Conservation (phyloP, 139 green algal genomes). For the Chlamydomonas eustigma region DNA sequence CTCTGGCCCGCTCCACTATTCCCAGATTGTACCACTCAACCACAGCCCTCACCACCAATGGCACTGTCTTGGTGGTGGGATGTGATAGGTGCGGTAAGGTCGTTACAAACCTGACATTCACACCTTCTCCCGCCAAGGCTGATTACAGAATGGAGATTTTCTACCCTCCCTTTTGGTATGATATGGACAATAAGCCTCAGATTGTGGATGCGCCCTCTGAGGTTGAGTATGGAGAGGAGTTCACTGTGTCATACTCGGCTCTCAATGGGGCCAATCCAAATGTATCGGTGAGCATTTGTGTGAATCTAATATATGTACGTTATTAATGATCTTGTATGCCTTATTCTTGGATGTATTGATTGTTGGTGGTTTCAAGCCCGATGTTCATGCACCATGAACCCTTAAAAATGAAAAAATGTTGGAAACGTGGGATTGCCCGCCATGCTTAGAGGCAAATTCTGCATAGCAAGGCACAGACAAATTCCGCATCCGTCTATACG, state of each 20-base stretch:
- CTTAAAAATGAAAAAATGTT: too few species aligned
- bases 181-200: constrained; percentile 17
- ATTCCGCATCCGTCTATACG: too few species aligned
- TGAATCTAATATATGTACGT: background rate
- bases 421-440: too few species aligned
- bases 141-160: constrained; percentile 36
- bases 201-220: background rate
- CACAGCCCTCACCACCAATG: constrained; percentile 25
- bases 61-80: constrained; percentile 27
- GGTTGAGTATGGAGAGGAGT: background rate
- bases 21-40: constrained; percentile 37
- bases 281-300: background rate
- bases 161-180: constrained; percentile 19
- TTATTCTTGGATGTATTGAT: too few species aligned
- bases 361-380: too few species aligned
- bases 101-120: constrained; percentile 7
- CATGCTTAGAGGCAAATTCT: too few species aligned
- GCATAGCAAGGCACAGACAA: too few species aligned
- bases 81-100: constrained; percentile 36
- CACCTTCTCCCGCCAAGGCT: constrained; percentile 11
- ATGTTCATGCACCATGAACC: too few species aligned
- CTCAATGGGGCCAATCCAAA: background rate
- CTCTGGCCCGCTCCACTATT: constrained; percentile 18
- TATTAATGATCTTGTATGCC: too few species aligned
- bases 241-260: constrained; percentile 7